Conservation (phyloP, 208 protist species). For the Acanthamoeba divionensis region DNA sequence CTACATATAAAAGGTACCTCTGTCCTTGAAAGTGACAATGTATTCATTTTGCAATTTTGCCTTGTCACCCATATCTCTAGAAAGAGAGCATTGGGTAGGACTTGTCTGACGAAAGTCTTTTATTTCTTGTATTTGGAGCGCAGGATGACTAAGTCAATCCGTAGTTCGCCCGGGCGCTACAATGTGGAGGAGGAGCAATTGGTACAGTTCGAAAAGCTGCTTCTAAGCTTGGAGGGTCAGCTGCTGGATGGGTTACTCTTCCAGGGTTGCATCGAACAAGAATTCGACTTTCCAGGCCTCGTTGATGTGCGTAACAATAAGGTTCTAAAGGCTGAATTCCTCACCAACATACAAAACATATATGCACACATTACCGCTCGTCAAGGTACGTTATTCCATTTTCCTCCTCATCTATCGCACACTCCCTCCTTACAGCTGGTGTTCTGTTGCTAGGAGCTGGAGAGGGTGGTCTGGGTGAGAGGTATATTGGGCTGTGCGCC, state of each 20-base stretch:
- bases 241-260: slow-evolving; percentile 83
- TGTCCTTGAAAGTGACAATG: no score
- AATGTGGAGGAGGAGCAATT: slow-evolving; percentile 68
- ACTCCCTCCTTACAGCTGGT: background rate
- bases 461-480: slow-evolving; percentile 68
- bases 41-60: background rate
- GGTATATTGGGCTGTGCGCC: slow-evolving; percentile 79
- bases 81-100: background rate
- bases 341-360: slow-evolving; percentile 58
- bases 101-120: background rate
- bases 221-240: slow-evolving; percentile 78
- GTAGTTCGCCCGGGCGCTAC: slow-evolving; percentile 69
- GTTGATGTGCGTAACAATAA: slow-evolving; percentile 73
- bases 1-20: slow-evolving; percentile 75
- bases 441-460: slow-evolving; percentile 14
- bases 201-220: slow-evolving; percentile 74
- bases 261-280: slow-evolving; percentile 72
- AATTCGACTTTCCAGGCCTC: slow-evolving; percentile 74
- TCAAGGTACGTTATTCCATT: background rate
- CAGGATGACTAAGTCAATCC: slow-evolving; percentile 76
- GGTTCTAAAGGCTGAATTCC: slow-evolving; percentile 79
- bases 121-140: background rate
- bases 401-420: background rate
- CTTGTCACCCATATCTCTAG: background rate
- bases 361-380: background rate